Percentiles rank a stretch among this genome's conserved stretches.
These are phyloP conservation scores for Panicum virgatum DNA, from an alignment of 202 grass and related monocot genomes.

Conservation along the genomic window DNA sequence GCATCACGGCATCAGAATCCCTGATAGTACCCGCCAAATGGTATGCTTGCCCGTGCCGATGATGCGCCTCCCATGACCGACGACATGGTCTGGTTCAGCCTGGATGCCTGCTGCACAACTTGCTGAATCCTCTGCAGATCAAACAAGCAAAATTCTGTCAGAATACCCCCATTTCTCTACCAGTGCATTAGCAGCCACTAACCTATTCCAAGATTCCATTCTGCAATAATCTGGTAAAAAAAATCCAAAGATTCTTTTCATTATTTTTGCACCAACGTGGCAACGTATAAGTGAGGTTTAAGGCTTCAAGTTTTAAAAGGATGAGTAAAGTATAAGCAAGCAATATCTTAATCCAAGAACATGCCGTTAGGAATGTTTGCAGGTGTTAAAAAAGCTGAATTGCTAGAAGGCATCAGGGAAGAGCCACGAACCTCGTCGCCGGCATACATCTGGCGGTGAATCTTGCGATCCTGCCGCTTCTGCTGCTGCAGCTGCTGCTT, in stretches of 20 bases:
- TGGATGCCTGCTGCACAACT: constrained; percentile 48
- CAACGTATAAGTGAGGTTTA: not conserved
- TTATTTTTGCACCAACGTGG: not conserved
- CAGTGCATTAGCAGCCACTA: not conserved
- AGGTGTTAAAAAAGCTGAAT: not conserved
- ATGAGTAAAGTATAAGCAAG: not conserved
- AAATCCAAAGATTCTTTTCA: not conserved
- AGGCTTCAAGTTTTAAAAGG: not conserved
- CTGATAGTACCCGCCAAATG: constrained; percentile 54
- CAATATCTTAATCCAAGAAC: not conserved
- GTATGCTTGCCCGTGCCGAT: constrained; percentile 49
- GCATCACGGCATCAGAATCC: constrained; percentile 41
- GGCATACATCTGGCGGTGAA: constrained; percentile 47
- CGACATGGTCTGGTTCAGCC: constrained; percentile 60
- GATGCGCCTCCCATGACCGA: constrained; percentile 52
- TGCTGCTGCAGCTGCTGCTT: constrained; percentile 28
- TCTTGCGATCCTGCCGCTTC: constrained; percentile 40
- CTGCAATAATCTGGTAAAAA: not conserved
- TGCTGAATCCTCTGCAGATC: constrained; percentile 57
- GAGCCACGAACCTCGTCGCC: constrained; percentile 47
- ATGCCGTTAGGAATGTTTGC: not conserved
- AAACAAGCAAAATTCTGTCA: not conserved
- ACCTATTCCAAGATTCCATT: not conserved
- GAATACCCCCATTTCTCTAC: not conserved
- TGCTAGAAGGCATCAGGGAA: not conserved